A percentile compares a stretch with the other conserved stretches of the same genome.
Evolutionary conservation across 2,329 filamentous ascomycete genomes (phyloP).

Genomic region (Aspergillus pseudotamarii): DNA sequence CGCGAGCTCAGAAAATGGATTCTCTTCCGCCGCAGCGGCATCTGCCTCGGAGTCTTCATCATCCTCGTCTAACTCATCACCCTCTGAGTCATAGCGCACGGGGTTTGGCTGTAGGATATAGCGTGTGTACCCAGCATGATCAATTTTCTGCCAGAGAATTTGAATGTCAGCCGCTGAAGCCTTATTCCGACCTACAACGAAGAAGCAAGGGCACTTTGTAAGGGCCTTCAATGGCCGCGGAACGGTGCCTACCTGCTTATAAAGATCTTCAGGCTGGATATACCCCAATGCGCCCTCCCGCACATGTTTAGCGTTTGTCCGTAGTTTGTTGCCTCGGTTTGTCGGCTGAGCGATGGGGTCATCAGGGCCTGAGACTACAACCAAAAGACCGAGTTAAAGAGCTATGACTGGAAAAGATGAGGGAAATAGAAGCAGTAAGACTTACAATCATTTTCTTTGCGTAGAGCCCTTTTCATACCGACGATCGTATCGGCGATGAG

Average conservation of each 20-base stretch:
- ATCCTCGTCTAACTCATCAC: conserved; percentile 61
- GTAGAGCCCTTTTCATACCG: conserved; percentile 56
- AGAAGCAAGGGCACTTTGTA: background rate
- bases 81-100: conserved; percentile 64
- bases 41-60: conserved; percentile 62
- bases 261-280: conserved; percentile 53
- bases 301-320: conserved; percentile 59
- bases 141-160: conserved; percentile 52
- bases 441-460: conserved; percentile 50
- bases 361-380: conserved; percentile 48
- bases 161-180: conserved; percentile 12
- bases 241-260: conserved; percentile 55
- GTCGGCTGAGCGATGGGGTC: conserved; percentile 57
- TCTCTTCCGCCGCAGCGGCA: conserved; percentile 60
- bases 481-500: conserved; percentile 57
- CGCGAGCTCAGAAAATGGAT: conserved; percentile 61
- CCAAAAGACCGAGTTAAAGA: conserved; percentile 18
- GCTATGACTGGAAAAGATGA: conserved; percentile 1
- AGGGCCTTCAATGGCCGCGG: background rate
- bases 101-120: conserved; percentile 63
- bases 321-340: conserved; percentile 65
- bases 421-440: conserved; percentile 2
- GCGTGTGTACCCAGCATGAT: conserved; percentile 64
- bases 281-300: conserved; percentile 58
- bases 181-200: background rate